These are phyloP conservation scores for Cyclostephanos tholiformis DNA, from an alignment of 108 stramenopile species.

Conservation along the genomic window DNA sequence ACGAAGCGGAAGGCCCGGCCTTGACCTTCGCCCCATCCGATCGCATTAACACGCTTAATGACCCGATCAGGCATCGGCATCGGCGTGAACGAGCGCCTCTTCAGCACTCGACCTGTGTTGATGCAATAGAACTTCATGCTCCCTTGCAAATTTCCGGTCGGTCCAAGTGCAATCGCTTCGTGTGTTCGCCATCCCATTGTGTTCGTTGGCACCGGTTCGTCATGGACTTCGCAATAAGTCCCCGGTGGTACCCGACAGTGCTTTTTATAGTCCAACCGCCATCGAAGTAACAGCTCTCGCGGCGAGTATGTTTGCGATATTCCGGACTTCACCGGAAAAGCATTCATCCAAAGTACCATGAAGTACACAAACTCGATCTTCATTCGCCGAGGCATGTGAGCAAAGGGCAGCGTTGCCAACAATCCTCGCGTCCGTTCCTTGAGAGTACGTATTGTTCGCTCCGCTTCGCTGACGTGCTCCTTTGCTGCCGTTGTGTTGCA, in stretches of 20 bases:
- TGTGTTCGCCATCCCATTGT: not conserved
- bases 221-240: conserved; percentile 11
- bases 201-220: conserved; percentile 27
- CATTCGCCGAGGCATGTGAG: not conserved
- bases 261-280: conserved; percentile 9
- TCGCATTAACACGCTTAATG: not conserved
- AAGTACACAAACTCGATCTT: too few species aligned
- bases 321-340: not conserved
- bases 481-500: conserved; percentile 27
- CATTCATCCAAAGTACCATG: not conserved
- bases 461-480: conserved; percentile 11
- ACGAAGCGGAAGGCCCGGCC: not conserved
- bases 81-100: not conserved
- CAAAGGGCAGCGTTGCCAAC: conserved; percentile 22
- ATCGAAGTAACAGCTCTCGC: conserved; percentile 8
- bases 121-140: conserved; percentile 3
- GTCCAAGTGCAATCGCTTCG: not conserved
- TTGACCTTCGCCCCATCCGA: not conserved
- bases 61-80: not conserved
- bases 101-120: not conserved
- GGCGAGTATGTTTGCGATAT: not conserved
- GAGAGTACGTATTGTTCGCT: conserved; percentile 2
- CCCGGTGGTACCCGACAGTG: conserved; percentile 24
- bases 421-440: conserved; percentile 28
- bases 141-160: not conserved